Percentiles rank a stretch among this genome's conserved stretches.
phyloP scores from a whole-genome alignment of 495 filamentous ascomycete species.

The Xylaria intraflava region DNA sequence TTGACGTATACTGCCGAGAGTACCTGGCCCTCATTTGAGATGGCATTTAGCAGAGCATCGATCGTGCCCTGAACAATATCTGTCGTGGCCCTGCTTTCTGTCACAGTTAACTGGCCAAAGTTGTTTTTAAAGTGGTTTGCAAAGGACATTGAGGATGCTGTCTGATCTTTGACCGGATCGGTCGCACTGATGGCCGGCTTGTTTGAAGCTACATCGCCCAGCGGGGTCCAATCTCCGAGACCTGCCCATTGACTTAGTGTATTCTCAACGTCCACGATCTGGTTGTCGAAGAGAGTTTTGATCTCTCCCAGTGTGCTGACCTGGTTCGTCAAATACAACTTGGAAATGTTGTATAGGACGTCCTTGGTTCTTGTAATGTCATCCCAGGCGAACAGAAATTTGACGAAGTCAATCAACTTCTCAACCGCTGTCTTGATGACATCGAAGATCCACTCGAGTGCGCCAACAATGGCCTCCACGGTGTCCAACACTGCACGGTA shows the following conservation, averaged over 20 bases:
- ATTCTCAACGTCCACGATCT: slow-evolving; percentile 6
- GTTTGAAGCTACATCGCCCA: not conserved
- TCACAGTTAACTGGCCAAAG: not conserved
- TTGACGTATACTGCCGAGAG: slow-evolving; percentile 2
- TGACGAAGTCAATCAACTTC: not conserved
- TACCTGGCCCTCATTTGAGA: not conserved
- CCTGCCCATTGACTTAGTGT: slow-evolving; percentile 7
- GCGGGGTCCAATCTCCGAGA: slow-evolving; percentile 3
- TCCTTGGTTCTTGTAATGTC: slow-evolving; percentile 9
- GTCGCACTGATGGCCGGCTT: not conserved
- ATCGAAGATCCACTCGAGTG: slow-evolving; percentile 7
- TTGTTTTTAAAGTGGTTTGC: slow-evolving; percentile 6
- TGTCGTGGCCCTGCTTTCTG: not conserved
- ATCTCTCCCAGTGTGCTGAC: not conserved
- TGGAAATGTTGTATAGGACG: slow-evolving; percentile 2
- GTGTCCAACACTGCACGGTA: slow-evolving; percentile 9
- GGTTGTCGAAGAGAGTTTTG: not conserved
- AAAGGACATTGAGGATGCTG: slow-evolving; percentile 6
- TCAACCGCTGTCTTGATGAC: slow-evolving; percentile 4
- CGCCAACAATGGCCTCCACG: slow-evolving; percentile 5
- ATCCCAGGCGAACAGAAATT: slow-evolving; percentile 9
- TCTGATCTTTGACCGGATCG: slow-evolving; percentile 1
- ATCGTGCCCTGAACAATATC: not conserved
- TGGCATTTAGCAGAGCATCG: not conserved
- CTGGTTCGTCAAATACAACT: not conserved